Evolutionary conservation across 495 filamentous ascomycete genomes (phyloP), one percentile per base, ranked within the genome.

Genomic region (Aspergillus incahuasiensis): DNA sequence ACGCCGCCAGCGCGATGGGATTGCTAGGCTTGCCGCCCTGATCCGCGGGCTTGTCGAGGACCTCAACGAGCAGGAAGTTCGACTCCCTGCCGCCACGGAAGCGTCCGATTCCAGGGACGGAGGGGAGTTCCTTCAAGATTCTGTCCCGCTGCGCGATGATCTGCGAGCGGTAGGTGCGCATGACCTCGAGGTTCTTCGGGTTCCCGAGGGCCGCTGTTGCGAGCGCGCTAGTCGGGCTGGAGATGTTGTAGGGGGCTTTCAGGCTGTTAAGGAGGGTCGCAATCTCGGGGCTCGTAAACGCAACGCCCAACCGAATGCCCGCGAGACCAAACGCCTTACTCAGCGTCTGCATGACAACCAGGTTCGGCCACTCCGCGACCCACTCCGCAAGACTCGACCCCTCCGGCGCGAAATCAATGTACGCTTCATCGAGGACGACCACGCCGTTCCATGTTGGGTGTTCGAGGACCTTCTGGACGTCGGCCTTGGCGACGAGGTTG

Each of bases 311-410:
- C 4, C 94, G 80, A 63, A 97, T 96, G 15, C 94, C 94, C 2
- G 94, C 94, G 54, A 98, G 79, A 1, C 94, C 94, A 63, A 98
- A 98, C 0, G 90, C 94, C 70, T 98, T 98, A 63, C 88, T 92
- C 12, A 97, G 75, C 1, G 94, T 97, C 75, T 98, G 94, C 91
- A 97, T 94, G 34, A 98, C 91, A 19, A 96, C 91, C 11, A 98
- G 78, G 66, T 97, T 98, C n/a, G 92, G 91, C 84, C 86, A 95
- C 63, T 95, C 91, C 15, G 76, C 78, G 8, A 94, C 92, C 89
- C 88, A 95, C 67, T 95, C 88, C n/a, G 94, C 94, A 16, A 97
- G 79, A 66, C 84, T 89, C 30, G 87, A 81, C 19, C 84, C 86
- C 39, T 88, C 82, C 0, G 86, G 82, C 16, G 95, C 85, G 61